These are phyloP conservation scores for Aspergillus homomorphus DNA, from an alignment of 495 filamentous ascomycete species.

Conservation along the genomic window DNA sequence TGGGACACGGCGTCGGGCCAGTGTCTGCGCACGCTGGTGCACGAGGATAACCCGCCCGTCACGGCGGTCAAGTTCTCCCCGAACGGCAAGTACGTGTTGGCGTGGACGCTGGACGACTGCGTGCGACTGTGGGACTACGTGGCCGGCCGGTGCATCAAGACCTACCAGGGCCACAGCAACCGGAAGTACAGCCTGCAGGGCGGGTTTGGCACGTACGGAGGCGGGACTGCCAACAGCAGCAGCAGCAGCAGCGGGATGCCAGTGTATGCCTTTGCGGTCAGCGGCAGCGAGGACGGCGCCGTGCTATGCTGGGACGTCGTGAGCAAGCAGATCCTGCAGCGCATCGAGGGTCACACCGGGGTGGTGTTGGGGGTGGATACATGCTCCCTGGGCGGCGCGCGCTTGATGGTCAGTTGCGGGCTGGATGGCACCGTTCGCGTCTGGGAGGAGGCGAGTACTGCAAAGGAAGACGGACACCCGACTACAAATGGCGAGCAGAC, in stretches of 20 bases:
- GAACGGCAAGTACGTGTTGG: constrained; percentile 88
- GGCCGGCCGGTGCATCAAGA: constrained; percentile 84
- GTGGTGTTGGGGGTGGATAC: constrained; percentile 85
- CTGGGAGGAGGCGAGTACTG: constrained; percentile 45
- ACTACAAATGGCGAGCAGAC: not conserved
- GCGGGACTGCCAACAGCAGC: constrained; percentile 21
- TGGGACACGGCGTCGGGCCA: constrained; percentile 97
- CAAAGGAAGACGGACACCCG: not conserved
- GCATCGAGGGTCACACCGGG: constrained; percentile 65
- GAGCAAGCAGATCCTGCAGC: constrained; percentile 77
- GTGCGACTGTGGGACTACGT: constrained; percentile 94
- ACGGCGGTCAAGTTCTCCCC: constrained; percentile 89
- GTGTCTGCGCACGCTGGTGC: constrained; percentile 88
- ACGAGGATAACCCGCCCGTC: constrained; percentile 93
- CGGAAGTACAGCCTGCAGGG: constrained; percentile 77
- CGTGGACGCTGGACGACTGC: constrained; percentile 86
- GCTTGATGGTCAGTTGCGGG: constrained; percentile 59
- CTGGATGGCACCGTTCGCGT: constrained; percentile 62
- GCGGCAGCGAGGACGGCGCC: constrained; percentile 82
- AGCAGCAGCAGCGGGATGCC: no score
- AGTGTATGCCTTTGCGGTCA: constrained; percentile 63
- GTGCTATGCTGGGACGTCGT: constrained; percentile 87
- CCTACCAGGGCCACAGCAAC: constrained; percentile 92
- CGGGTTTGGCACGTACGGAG: constrained; percentile 68
- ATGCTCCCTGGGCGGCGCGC: constrained; percentile 32